Conservation (phyloP, 2,329 filamentous ascomycete genomes). For the Cladophialophora yegresii region DNA sequence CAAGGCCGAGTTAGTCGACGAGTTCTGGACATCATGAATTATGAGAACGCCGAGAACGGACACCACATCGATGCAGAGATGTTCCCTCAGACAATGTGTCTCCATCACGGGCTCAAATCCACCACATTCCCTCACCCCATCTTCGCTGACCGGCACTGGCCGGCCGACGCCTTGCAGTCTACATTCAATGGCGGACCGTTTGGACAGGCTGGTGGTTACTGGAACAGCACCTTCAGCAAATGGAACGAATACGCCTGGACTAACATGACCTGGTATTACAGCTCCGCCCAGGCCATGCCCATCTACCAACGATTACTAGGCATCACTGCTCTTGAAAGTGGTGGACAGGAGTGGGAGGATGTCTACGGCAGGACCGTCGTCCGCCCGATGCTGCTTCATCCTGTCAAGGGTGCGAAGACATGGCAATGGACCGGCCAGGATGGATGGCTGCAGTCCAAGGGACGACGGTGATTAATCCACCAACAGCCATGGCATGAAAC, state of each 20-base stretch:
- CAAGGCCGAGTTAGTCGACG: slow-evolving; percentile 72
- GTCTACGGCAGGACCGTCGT: slow-evolving; percentile 38
- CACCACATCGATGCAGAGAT: slow-evolving; percentile 80
- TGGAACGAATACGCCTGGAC: slow-evolving; percentile 41
- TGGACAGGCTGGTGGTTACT: slow-evolving; percentile 39
- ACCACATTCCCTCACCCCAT: slow-evolving; percentile 77
- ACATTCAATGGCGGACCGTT: slow-evolving; percentile 42
- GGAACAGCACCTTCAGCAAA: slow-evolving; percentile 42
- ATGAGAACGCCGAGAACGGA: slow-evolving; percentile 67
- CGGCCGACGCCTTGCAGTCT: slow-evolving; percentile 37
- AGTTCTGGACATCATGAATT: slow-evolving; percentile 74
- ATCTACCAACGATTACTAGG: slow-evolving; percentile 41
- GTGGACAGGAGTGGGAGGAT: slow-evolving; percentile 39
- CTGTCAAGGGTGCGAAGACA: slow-evolving; percentile 44
- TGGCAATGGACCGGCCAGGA: slow-evolving; percentile 34
- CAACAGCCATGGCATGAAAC: slow-evolving; percentile 3
- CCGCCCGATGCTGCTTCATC: slow-evolving; percentile 41
- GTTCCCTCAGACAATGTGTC: slow-evolving; percentile 70
- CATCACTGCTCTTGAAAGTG: slow-evolving; percentile 35
- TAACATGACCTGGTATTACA: slow-evolving; percentile 43
- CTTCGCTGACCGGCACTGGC: slow-evolving; percentile 75
- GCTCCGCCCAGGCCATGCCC: slow-evolving; percentile 40
- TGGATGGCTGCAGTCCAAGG: slow-evolving; percentile 35
- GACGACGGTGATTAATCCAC: slow-evolving; percentile 30
- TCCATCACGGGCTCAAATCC: slow-evolving; percentile 77